Base-by-base conservation (phyloP, 2,329 filamentous ascomycete species). In the Botryotinia convoluta region DNA sequence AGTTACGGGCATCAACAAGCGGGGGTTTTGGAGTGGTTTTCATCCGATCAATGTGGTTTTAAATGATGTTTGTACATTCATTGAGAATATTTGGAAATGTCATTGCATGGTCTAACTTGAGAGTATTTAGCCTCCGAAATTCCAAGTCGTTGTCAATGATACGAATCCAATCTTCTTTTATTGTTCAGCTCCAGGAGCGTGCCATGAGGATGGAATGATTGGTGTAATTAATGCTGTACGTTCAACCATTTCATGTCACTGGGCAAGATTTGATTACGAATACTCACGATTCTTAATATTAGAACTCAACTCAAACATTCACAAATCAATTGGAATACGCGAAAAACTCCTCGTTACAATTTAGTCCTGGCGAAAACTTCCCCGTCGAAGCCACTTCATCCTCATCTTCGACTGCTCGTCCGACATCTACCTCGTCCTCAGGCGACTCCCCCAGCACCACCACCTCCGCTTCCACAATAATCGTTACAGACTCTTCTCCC, bases 161-260 rank as follows among this genome's bases (percentile, higher is more conserved):
- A 90, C 89, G 0, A 80, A 86, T 29, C 91, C 91, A 0, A 86
- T 90, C 10, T 93, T 91, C 80, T 92, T 88, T 81, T 93, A 93
- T 80, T 93, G 91, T 75, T 87, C 90, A 0, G 91, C 91, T 0
- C 86, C 88, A 0, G 86, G 85, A 0, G 92, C 90, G 1, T 95
- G 93, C 78, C 85, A 85, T 9, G 39, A 75, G 3, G 86, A 91
- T 69, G 85, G 87, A 44, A 95, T 95, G 92, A 87, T 95, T n/a
- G 92, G 92, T 4, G 91, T 88, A 1, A 90, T 95, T 77, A 95
- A 95, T 79, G 87, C 90, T 14, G 88, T 90, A 83, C 74, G 84
- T 72, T 32, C n/a, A 44, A 57, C 35, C 16, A 18, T 54, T 20
- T 22, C 6, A 18, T 35, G 12, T 20, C 54, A 22, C 12, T 70